These are phyloP conservation scores for Colletotrichum melonis DNA, from an alignment of 2,329 filamentous ascomycete genomes.

Conservation along the genomic window DNA sequence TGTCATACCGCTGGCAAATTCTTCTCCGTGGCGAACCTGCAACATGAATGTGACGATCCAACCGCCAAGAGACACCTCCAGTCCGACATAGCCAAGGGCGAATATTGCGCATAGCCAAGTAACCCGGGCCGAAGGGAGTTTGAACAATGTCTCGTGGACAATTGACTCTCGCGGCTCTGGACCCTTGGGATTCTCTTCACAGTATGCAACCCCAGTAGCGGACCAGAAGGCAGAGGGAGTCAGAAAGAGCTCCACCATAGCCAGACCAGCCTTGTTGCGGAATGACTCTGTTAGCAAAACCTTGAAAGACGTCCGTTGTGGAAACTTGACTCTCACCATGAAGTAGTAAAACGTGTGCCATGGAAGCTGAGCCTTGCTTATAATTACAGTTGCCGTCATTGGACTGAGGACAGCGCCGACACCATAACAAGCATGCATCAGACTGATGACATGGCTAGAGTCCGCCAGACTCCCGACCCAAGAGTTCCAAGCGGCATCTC, in stretches of 20 bases:
- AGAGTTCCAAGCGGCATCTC: conserved; percentile 69
- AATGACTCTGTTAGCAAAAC: background rate
- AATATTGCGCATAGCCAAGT: conserved; percentile 80
- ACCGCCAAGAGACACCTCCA: conserved; percentile 78
- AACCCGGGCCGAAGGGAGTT: background rate
- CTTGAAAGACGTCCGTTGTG: background rate
- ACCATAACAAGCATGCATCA: conserved; percentile 79
- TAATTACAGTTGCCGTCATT: conserved; percentile 77
- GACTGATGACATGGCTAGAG: conserved; percentile 77
- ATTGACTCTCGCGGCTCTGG: conserved; percentile 11
- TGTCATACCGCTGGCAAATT: conserved; percentile 79
- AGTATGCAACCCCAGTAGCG: conserved; percentile 68
- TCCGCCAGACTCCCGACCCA: conserved; percentile 74
- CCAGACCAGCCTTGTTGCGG: conserved; percentile 55
- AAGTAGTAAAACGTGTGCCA: conserved; percentile 85
- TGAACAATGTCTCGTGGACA: conserved; percentile 1
- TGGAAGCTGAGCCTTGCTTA: conserved; percentile 65
- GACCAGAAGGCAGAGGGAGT: conserved; percentile 70
- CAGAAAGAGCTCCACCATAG: conserved; percentile 64
- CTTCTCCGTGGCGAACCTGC: conserved; percentile 72
- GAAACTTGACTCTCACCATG: conserved; percentile 60
- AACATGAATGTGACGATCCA: conserved; percentile 93
- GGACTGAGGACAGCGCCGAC: conserved; percentile 77
- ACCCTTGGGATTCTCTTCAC: conserved; percentile 43
- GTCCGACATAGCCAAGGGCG: conserved; percentile 81